Evolutionary conservation across 1,284 basidiomycete genomes (phyloP), one percentile per base, ranked within the genome.

Genomic region (Waitea zeae): DNA sequence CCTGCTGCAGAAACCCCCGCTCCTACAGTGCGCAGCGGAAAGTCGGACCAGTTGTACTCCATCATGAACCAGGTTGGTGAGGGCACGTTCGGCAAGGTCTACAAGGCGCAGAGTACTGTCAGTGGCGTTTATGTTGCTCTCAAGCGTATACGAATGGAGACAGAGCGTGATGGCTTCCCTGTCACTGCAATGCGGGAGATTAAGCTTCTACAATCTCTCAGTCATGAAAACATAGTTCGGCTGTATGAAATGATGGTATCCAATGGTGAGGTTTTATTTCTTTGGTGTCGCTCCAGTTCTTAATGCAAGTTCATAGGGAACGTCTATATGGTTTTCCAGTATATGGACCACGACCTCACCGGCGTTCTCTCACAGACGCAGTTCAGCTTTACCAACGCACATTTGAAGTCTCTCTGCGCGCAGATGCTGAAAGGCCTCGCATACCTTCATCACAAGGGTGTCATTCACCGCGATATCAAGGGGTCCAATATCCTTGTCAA

Each of bases 181-280:
- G 87, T 99, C 13, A 99, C 95, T 20, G 92, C 95, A 0, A 93
- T 98, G 81, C 73, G 95, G 34, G 95, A 99, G 59, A 96, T 99
- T 59, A 98, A 98, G 53, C 70, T 99, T 18, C 59, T 99, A 14
- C 95, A 99, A 53, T 83, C 80, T 1, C 55, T 99, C 34, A 67
- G 75, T 34, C 93, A 99, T 53, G 67, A 70, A 28, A 98, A 98
- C 48, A 71, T 99, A 18, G 76, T 99, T 20, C 71, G 70, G 27
- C 58, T 99, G 34, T 76, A 83, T 43, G 96, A 99, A 57, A 98
- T 99, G 87, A 90, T 99, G 80, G 90, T 97, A 1, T 88, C 89
- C 0, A 86, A 86, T 45, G 88, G 92, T 90, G 46, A 46, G 68
- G 49, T n/a, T 12, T 36, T 26, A 27, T 35, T 19, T 20, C 33